Evolutionary conservation across 306 rosid genomes (phyloP).

Genomic region (Astragalus glycyphyllos): DNA sequence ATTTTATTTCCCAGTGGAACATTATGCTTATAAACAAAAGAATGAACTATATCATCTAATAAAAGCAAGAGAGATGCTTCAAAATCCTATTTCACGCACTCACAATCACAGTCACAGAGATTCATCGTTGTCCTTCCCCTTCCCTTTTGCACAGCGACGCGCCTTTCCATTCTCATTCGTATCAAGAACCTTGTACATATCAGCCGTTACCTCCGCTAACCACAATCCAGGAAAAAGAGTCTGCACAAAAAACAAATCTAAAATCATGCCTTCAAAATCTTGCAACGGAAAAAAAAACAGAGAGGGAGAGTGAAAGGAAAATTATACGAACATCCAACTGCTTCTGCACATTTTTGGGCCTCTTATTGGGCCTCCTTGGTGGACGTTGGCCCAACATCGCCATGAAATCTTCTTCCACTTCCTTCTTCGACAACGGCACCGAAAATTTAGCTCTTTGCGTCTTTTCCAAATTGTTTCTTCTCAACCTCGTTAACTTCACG

Average conservation of each 20-base stretch:
- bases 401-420: conserved; percentile 73
- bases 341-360: no score
- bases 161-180: not conserved
- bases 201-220: conserved; percentile 27
- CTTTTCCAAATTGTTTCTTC: not conserved
- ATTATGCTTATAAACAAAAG: conserved; percentile 48
- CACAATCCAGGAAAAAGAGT: conserved; percentile 3
- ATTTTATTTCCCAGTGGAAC: conserved; percentile 12
- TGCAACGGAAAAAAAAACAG: not conserved
- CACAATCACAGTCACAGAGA: not conserved
- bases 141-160: not conserved
- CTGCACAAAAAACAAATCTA: not conserved
- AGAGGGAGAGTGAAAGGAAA: not conserved
- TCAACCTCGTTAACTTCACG: not conserved
- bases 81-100: not conserved
- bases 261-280: not conserved
- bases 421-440: conserved; percentile 56
- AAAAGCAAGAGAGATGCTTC: conserved; percentile 27
- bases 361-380: conserved; percentile 14
- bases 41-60: conserved; percentile 46
- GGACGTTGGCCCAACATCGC: conserved; percentile 60
- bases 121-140: conserved; percentile 10
- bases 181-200: conserved; percentile 32
- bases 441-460: conserved; percentile 54
- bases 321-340: no score